phyloP scores from a whole-genome alignment of 2,329 filamentous ascomycete genomes.

The Zasmidium citrigriseum region DNA sequence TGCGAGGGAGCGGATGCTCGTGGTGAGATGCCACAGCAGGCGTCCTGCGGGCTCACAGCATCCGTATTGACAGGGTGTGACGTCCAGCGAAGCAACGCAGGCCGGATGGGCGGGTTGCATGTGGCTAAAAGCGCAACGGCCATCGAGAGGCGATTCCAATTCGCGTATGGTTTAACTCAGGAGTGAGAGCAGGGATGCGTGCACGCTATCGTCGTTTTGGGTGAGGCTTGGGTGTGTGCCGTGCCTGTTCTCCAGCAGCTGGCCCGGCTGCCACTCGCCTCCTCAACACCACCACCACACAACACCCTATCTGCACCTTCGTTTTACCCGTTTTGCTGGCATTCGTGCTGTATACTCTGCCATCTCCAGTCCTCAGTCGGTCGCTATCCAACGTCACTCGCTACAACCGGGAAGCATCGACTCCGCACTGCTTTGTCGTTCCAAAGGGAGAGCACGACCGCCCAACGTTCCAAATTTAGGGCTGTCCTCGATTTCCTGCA shows the following conservation, averaged over 20 bases:
- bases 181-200: slow-evolving; percentile 3
- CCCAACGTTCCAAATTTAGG: background rate
- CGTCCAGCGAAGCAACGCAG: background rate
- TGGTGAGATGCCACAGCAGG: background rate
- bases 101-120: background rate
- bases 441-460: background rate
- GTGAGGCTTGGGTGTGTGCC: background rate
- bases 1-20: background rate
- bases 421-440: background rate
- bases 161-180: slow-evolving; percentile 1
- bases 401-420: background rate
- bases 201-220: background rate
- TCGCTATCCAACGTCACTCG: slow-evolving; percentile 9
- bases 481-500: background rate
- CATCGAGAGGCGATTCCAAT: background rate
- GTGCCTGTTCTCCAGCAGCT: slow-evolving; percentile 6
- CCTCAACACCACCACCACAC: background rate
- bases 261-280: background rate
- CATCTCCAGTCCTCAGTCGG: background rate
- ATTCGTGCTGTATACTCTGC: background rate
- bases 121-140: slow-evolving; percentile 3
- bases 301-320: background rate
- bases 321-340: background rate
- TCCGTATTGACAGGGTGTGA: background rate
- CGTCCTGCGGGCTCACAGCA: background rate